Base-by-base conservation (phyloP, 352 stramenopile species). In the Globisporangium echinulatum region DNA sequence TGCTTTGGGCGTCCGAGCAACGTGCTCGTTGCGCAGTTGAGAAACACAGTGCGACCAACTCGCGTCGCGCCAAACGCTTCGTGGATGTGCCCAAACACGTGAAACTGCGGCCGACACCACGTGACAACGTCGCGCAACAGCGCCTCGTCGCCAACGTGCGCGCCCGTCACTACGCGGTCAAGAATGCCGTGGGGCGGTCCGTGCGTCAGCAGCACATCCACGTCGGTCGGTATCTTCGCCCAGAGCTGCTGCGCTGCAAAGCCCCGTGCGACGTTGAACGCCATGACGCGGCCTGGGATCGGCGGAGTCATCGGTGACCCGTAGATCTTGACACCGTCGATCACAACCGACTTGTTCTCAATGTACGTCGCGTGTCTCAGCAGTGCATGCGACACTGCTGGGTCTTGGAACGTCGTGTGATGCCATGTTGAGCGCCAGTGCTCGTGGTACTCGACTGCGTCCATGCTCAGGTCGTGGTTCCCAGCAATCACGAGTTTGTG, bases 11-110 rank as follows among this genome's bases (percentile, higher is more conserved):
- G 75, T 15, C 79, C 71, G 0, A 83, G 61, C 54, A 92, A 62
- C 38, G 78, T 94, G 62, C 64, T 94, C 7, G 71, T 96, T 7
- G 87, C 75, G 43, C 87, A 88, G 65, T 98, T 98, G 54, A 97
- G 76, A 57, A 91, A 97, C 6, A 91, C 69, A 0, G 90, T 98
- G 4, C 63, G 65, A 10, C 85, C 88, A 60, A 96, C 69, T 15
- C 69, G 82, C 17, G 77, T 79, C 19, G 79, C 74, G 62, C 92
- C 92, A 54, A 91, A 93, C 11, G 73, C 82, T 69, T 97, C 86
- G 63, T 97, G 92, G 61, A 98, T 96, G 70, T 98, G 92, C 40
- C 90, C 92, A 68, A 97, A 98, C 5, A 98, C 63, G 65, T 97
- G 85, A 52, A 96, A 87, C 40, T 79, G 69, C 14, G 90, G 92